Conservation (phyloP, 805 yeast genomes). For the Pichia kluyveri region DNA sequence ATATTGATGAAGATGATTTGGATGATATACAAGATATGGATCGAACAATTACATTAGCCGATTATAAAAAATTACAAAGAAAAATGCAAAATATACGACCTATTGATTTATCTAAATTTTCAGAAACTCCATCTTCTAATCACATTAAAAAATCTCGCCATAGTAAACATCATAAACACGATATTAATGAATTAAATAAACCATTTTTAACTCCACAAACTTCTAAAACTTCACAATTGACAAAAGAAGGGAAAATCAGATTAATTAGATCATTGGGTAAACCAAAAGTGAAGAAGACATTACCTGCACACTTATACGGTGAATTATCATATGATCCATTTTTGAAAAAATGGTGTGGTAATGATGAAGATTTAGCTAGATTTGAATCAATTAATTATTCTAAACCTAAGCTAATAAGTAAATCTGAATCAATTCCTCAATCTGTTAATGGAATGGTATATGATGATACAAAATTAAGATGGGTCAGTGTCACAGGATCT, state of each 20-base stretch:
- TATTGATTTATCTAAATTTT: constrained; percentile 22
- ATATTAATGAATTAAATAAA: neutral
- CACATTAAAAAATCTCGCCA: constrained; percentile 2
- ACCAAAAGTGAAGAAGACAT: constrained; percentile 17
- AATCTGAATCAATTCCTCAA: constrained; percentile 21
- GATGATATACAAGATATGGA: constrained; percentile 22
- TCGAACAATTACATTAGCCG: constrained; percentile 20
- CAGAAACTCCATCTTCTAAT: constrained; percentile 15
- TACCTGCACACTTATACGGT: constrained; percentile 25
- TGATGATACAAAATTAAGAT: constrained; percentile 46
- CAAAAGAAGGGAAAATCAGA: constrained; percentile 25
- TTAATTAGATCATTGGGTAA: constrained; percentile 22
- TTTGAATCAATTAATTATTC: constrained; percentile 39
- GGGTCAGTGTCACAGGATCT: constrained; percentile 44
- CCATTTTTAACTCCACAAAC: neutral
- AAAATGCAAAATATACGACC: neutral
- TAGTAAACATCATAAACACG: neutral
- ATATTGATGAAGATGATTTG: constrained; percentile 16
- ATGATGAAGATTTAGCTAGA: constrained; percentile 44
- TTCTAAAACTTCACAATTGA: constrained; percentile 15
- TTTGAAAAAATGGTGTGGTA: constrained; percentile 54
- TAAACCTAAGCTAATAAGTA: constrained; percentile 3
- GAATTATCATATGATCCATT: constrained; percentile 48
- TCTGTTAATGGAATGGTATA: constrained; percentile 49
- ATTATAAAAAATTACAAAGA: constrained; percentile 13